A percentile compares a stretch with the other conserved stretches of the same genome.
phyloP scores from a whole-genome alignment of 2,329 filamentous ascomycete genomes.

The Triangularia setosa region DNA sequence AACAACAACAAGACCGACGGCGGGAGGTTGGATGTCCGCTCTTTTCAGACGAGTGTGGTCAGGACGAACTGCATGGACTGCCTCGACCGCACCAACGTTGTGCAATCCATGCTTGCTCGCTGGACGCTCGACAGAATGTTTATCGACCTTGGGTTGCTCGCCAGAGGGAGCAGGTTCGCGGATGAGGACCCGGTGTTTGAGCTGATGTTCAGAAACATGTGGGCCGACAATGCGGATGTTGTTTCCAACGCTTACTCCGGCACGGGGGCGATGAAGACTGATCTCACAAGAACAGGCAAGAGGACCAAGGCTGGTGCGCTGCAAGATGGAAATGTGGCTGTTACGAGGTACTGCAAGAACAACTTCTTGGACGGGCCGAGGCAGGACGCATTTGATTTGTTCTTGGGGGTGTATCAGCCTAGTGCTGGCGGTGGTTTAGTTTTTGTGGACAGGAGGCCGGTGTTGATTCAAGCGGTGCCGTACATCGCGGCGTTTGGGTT shows the following conservation, averaged over 20 bases:
- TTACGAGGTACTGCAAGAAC: conserved; percentile 86
- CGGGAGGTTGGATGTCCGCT: conserved; percentile 74
- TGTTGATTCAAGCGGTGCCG: conserved; percentile 89
- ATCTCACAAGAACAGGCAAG: conserved; percentile 90
- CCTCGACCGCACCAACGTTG: conserved; percentile 93
- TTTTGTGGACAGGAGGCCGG: conserved; percentile 79
- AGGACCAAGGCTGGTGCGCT: conserved; percentile 81
- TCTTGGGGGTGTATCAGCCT: conserved; percentile 81
- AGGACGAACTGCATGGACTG: conserved; percentile 99
- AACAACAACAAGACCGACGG: conserved; percentile 49
- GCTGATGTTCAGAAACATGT: conserved; percentile 89
- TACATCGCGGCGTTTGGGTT: conserved; percentile 83
- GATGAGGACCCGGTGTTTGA: conserved; percentile 78
- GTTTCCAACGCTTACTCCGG: conserved; percentile 91
- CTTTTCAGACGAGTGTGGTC: conserved; percentile 82
- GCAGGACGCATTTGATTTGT: conserved; percentile 93
- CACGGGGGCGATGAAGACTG: conserved; percentile 95
- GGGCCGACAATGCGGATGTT: conserved; percentile 97
- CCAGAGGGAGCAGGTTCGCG: conserved; percentile 70
- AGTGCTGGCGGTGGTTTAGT: conserved; percentile 68
- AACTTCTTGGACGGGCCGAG: conserved; percentile 92
- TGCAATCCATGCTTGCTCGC: conserved; percentile 93
- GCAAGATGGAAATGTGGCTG: conserved; percentile 81
- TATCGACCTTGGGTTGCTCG: conserved; percentile 74
- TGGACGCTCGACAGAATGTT: conserved; percentile 87